Conservation (phyloP, 108 stramenopile genomes). For the Tribonema minus region DNA sequence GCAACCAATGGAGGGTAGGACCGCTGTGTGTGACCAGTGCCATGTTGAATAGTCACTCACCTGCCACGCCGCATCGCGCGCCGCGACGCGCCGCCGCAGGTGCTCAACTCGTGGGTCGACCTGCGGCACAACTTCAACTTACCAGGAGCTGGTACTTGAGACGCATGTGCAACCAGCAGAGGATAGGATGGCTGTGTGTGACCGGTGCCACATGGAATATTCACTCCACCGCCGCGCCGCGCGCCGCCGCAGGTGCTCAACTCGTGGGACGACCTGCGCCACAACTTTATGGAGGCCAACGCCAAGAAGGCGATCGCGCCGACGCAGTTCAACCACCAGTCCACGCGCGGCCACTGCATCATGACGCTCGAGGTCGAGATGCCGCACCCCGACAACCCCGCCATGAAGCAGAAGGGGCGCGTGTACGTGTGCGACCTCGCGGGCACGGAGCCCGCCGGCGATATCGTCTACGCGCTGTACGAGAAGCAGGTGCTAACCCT, state of each 20-base stretch:
- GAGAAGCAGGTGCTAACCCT: slow-evolving; percentile 57
- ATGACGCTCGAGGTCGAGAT: slow-evolving; percentile 65
- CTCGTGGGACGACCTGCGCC: slow-evolving; percentile 60
- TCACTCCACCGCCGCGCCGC: slow-evolving; percentile 16
- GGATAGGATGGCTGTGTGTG: too few relatives aligned
- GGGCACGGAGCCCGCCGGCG: slow-evolving; percentile 65
- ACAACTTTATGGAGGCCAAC: slow-evolving; percentile 54
- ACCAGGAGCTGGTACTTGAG: too few relatives aligned
- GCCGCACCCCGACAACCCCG: slow-evolving; percentile 52
- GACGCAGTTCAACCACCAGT: slow-evolving; percentile 60
- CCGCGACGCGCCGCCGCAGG: too few relatives aligned
- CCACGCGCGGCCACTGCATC: slow-evolving; percentile 65
- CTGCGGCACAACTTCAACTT: slow-evolving; percentile 12
- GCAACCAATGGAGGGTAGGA: too few relatives aligned
- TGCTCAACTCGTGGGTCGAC: slow-evolving; percentile 48
- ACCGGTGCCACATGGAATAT: too few relatives aligned
- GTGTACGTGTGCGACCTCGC: slow-evolving; percentile 65
- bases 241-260: slow-evolving; percentile 51
- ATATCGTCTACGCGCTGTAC: slow-evolving; percentile 62
- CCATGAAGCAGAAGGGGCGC: slow-evolving; percentile 57
- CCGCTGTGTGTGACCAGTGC: too few relatives aligned
- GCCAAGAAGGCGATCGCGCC: slow-evolving; percentile 62
- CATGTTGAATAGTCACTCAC: too few relatives aligned
- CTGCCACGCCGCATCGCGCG: too few relatives aligned
- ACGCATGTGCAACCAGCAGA: too few relatives aligned